Evolutionary conservation across 768 basidiomycete genomes (phyloP).

Genomic region (Rickenella mellea): DNA sequence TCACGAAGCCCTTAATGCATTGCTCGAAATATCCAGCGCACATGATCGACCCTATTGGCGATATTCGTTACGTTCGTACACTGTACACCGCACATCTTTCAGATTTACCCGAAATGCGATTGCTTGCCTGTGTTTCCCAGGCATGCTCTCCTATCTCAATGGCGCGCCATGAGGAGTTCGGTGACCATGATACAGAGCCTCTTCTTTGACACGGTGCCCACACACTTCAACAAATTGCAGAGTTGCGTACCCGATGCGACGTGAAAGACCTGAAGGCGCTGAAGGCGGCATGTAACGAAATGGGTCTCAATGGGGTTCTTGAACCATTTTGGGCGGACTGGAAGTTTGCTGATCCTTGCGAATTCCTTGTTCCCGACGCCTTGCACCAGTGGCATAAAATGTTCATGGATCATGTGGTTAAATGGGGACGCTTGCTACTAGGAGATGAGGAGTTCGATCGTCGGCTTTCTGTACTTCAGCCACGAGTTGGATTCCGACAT

Average conservation of each 20-base stretch:
- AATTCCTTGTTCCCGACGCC: constrained; percentile 25
- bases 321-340: constrained; percentile 29
- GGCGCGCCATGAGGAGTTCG: constrained; percentile 9
- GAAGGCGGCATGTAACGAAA: constrained; percentile 15
- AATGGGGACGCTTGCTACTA: constrained; percentile 27
- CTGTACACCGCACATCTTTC: constrained; percentile 10
- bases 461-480: constrained; percentile 26
- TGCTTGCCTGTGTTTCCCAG: constrained; percentile 7
- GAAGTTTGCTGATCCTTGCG: constrained; percentile 21
- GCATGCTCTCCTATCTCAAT: constrained; percentile 8
- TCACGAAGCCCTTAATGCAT: too few relatives aligned
- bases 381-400: constrained; percentile 28
- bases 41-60: constrained; percentile 18
- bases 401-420: constrained; percentile 29
- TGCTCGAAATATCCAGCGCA: too few relatives aligned
- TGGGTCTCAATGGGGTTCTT: constrained; percentile 4
- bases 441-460: constrained; percentile 24
- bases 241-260: too few relatives aligned
- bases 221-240: too few relatives aligned
- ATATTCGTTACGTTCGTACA: constrained; percentile 4
- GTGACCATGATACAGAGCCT: not conserved
- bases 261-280: constrained; percentile 10
- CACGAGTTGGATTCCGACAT: constrained; percentile 23
- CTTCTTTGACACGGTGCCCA: constrained; percentile 2
- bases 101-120: constrained; percentile 9